phyloP scores from a whole-genome alignment of 805 yeast species.

The Ogataea populi-albae region DNA sequence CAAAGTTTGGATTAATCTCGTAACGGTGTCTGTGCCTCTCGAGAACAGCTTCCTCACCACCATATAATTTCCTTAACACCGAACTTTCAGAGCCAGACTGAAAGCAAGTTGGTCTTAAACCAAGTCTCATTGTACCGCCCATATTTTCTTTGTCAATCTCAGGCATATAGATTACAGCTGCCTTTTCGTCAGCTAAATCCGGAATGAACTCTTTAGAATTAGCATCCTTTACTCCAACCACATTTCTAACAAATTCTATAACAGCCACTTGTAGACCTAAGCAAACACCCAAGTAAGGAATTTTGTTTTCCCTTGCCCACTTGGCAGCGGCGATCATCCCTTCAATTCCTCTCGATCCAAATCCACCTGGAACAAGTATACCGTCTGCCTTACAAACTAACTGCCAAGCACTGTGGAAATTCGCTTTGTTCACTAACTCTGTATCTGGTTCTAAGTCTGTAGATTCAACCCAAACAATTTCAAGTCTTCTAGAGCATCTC shows the following conservation, averaged over 20 bases:
- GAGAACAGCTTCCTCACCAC: slow-evolving; percentile 59
- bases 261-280: slow-evolving; percentile 97
- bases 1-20: slow-evolving; percentile 88
- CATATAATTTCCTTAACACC: slow-evolving; percentile 73
- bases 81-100: slow-evolving; percentile 57
- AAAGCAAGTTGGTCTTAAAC: slow-evolving; percentile 87
- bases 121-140: slow-evolving; percentile 99
- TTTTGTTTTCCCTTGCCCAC: slow-evolving; percentile 95
- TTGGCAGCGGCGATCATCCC: slow-evolving; percentile 97
- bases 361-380: slow-evolving; percentile 97
- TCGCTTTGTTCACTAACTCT: slow-evolving; percentile 60
- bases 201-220: slow-evolving; percentile 82
- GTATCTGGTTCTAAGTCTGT: slow-evolving; percentile 78
- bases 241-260: slow-evolving; percentile 84
- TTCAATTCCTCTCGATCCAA: slow-evolving; percentile 95
- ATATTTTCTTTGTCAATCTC: slow-evolving; percentile 92
- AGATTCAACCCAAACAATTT: slow-evolving; percentile 95
- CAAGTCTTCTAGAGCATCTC: slow-evolving; percentile 79
- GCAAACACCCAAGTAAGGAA: slow-evolving; percentile 96
- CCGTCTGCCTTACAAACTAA: slow-evolving; percentile 91
- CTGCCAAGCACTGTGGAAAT: slow-evolving; percentile 95
- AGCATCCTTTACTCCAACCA: slow-evolving; percentile 64
- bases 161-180: slow-evolving; percentile 95
- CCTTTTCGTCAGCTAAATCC: slow-evolving; percentile 55
- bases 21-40: slow-evolving; percentile 99